Evolutionary conservation across 2,329 filamentous ascomycete genomes (phyloP).

Genomic region (Helotiales sp.): DNA sequence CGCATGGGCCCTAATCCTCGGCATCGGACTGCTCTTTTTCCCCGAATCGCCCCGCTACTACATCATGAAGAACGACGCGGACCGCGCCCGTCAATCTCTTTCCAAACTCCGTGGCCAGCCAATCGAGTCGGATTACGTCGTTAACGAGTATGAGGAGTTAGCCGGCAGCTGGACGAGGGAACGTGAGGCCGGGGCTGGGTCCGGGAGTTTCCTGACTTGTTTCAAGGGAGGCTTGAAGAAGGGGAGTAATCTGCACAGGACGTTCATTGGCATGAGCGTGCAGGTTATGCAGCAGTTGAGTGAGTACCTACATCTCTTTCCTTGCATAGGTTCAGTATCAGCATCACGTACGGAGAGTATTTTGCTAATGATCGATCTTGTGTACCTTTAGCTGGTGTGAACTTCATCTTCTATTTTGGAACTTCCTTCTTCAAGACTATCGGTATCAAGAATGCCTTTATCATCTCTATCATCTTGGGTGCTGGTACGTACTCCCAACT

Average conservation of each 20-base stretch:
- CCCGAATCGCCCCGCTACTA: constrained; percentile 86
- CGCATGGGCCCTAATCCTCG: constrained; percentile 78
- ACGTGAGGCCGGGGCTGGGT: constrained; percentile 53
- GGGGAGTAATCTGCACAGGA: constrained; percentile 71
- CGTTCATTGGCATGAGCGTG: constrained; percentile 72
- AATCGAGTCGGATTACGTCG: constrained; percentile 72
- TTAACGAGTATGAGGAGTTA: constrained; percentile 79
- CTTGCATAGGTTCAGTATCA: no score
- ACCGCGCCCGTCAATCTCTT: constrained; percentile 65
- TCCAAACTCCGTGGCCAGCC: constrained; percentile 75
- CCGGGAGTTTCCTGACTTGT: constrained; percentile 70
- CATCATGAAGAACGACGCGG: constrained; percentile 74
- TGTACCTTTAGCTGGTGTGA: constrained; percentile 77
- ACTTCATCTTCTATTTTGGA: constrained; percentile 89
- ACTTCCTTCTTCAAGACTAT: constrained; percentile 91
- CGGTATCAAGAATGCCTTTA: constrained; percentile 68
- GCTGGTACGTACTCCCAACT: constrained; percentile 8
- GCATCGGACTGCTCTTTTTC: constrained; percentile 70
- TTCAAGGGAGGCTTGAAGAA: constrained; percentile 67
- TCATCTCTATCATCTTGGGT: constrained; percentile 90
- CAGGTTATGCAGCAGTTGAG: constrained; percentile 78
- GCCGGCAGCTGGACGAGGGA: constrained; percentile 75
- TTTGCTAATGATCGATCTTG: constrained; percentile 1
- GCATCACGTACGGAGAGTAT: no score
- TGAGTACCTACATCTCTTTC: constrained; percentile 39